Evolutionary conservation across 495 filamentous ascomycete species (phyloP), one percentile per base, ranked within the genome.

Genomic region (Aspergillus egyptiacus): DNA sequence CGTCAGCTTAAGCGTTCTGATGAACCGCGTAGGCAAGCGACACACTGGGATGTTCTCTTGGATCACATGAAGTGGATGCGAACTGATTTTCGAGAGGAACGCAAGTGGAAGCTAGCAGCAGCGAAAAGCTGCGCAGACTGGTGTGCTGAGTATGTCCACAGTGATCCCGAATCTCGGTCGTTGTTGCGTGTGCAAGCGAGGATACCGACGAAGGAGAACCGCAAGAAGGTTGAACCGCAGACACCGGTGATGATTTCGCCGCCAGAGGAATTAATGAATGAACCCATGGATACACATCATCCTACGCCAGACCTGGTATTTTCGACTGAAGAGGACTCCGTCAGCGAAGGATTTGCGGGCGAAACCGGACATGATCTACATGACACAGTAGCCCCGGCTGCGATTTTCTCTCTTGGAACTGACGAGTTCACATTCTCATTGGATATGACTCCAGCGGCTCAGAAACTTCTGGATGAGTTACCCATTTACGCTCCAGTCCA

Each of bases 31-130:
- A 78, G 89, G 30, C 82, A 83, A 10, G 72, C 77, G 2, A 78
- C 81, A 5, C 91, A 96, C 62, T 83, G 80, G 78, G 93, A 98
- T 70, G 76, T 93, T 34, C 64, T 97, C 32, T 68, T 97, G 7
- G 77, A 88, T 53, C 88, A 98, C 67, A 86, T 91, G 79, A 95
- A 89, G 65, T 96, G 93, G 94, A 88, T 98, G 82, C 79, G 88
- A 30, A 95, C 88, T 2, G 93, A 98, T 69, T 97, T 97, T 58
- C 76, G 85, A 24, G 87, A 95, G 67, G 93, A 98, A 64, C 71
- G 87, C 22, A 95, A 94, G 62, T 96, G 88, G 89, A 96, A 96
- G 64, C 81, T 83, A 51, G 81, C 86, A 39, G 78, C 84, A 32
- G 89, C 90, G 2, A 80, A 79, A 43, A 84, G 82, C 42, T 73